Percentiles rank a stretch among this genome's conserved stretches.
Evolutionary conservation across 306 rosid species (phyloP).

Genomic region (Vigna mungo): DNA sequence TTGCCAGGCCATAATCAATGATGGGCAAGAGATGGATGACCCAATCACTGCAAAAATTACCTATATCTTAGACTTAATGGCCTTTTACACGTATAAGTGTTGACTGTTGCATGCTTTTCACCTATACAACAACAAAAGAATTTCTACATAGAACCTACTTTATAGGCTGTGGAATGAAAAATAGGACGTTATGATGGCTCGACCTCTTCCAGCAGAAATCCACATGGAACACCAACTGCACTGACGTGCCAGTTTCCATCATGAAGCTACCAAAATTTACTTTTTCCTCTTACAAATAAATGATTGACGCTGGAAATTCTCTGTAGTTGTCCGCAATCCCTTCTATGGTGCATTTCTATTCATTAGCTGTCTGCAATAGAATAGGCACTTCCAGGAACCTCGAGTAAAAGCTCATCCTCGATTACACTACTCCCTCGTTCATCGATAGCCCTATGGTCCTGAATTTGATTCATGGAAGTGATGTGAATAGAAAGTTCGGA

Average conservation of each 20-base stretch:
- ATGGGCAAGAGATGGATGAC: conserved; percentile 7
- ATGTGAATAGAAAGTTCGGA: conserved; percentile 14
- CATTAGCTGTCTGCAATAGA: conserved; percentile 47
- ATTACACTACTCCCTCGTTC: conserved; percentile 44
- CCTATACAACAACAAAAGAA: conserved; percentile 3
- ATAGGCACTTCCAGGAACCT: conserved; percentile 96
- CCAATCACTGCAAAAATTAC: conserved; percentile 3
- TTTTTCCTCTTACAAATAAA: neutral
- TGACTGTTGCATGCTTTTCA: conserved; percentile 6
- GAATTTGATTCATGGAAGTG: conserved; percentile 46
- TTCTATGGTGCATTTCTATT: conserved; percentile 43
- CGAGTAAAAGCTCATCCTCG: conserved; percentile 74
- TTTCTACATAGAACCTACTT: neutral
- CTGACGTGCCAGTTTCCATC: neutral
- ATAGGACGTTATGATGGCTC: conserved; percentile 16
- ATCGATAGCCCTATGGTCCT: conserved; percentile 50
- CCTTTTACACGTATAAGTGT: conserved; percentile 10
- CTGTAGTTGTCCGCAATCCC: conserved; percentile 8
- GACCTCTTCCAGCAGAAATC: conserved; percentile 25
- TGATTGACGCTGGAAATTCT: neutral
- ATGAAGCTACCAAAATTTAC: conserved; percentile 6
- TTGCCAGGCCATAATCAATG: conserved; percentile 14
- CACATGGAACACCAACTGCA: conserved; percentile 13
- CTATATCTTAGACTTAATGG: conserved; percentile 16
- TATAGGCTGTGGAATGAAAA: conserved; percentile 9